Percentiles rank a stretch among this genome's conserved stretches.
phyloP scores from a whole-genome alignment of 192 early-diverging fungal genomes.

The Backusella morwellensis region DNA sequence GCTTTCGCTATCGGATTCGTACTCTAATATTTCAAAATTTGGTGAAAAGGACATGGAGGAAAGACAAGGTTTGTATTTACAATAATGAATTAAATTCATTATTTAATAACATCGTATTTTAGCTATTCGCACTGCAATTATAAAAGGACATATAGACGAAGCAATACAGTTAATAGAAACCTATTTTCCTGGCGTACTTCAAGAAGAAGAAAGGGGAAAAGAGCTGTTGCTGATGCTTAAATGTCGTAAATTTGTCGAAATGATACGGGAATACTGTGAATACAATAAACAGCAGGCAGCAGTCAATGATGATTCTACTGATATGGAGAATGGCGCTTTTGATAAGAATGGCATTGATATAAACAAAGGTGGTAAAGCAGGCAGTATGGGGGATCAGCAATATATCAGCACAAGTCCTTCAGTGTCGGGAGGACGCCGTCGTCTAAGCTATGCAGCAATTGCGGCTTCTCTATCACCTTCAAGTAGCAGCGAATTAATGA shows the following conservation, averaged over 20 bases:
- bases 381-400: not conserved
- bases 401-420: not conserved
- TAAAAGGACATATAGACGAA: conserved; percentile 70
- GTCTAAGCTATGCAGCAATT: conserved; percentile 28
- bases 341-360: not conserved
- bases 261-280: conserved; percentile 50
- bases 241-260: conserved; percentile 89
- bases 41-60: conserved; percentile 10
- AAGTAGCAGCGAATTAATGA: not conserved
- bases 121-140: conserved; percentile 51
- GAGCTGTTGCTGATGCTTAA: conserved; percentile 70
- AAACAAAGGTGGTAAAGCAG: not conserved
- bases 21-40: not conserved
- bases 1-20: not conserved
- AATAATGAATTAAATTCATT: not conserved
- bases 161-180: conserved; percentile 66
- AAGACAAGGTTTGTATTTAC: not conserved
- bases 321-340: not conserved
- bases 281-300: not conserved
- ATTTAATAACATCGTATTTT: not conserved
- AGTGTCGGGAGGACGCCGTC: not conserved
- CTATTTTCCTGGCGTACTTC: conserved; percentile 67
- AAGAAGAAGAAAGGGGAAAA: conserved; percentile 45
- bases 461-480: conserved; percentile 16
- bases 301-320: not conserved